Percentiles rank a stretch among this genome's conserved stretches.
Conservation (phyloP, 495 filamentous ascomycete species). For the Lasiosphaeris hirsuta region DNA sequence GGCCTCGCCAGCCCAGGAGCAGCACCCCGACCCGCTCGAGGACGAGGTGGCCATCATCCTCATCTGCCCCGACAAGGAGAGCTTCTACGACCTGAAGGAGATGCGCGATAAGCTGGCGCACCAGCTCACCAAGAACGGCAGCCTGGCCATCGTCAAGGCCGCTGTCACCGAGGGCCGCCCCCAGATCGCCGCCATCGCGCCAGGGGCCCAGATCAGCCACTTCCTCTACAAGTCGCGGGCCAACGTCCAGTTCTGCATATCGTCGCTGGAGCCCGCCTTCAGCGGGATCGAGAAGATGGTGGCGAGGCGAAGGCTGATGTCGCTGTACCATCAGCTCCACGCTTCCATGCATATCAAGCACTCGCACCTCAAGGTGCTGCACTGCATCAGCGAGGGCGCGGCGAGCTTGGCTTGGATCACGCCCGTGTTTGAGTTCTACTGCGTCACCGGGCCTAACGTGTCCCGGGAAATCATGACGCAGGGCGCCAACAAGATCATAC, state of each 20-base stretch:
- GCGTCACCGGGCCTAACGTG: conserved; percentile 76
- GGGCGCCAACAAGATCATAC: conserved; percentile 78
- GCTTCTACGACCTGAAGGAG: conserved; percentile 80
- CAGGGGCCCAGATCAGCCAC: conserved; percentile 76
- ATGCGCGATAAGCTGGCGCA: conserved; percentile 80
- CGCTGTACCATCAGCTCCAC: conserved; percentile 80
- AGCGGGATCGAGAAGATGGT: conserved; percentile 43
- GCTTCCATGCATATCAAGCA: conserved; percentile 78
- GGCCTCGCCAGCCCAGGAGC: conserved; percentile 16
- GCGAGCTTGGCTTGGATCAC: conserved; percentile 87
- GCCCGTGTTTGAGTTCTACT: conserved; percentile 88
- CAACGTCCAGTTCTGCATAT: conserved; percentile 95
- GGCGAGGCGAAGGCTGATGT: conserved; percentile 71
- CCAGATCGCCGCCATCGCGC: conserved; percentile 65
- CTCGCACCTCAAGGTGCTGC: conserved; percentile 77
- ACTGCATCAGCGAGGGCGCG: conserved; percentile 67
- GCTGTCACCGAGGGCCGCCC: conserved; percentile 71
- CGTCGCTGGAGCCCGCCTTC: conserved; percentile 73
- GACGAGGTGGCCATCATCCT: conserved; percentile 87
- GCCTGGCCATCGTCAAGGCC: conserved; percentile 67
- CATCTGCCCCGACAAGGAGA: conserved; percentile 88
- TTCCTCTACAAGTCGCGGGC: conserved; percentile 91
- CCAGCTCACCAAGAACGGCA: conserved; percentile 71
- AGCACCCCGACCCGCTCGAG: conserved; percentile 31
- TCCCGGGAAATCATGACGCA: conserved; percentile 76